These are phyloP conservation scores for Penicillium hesseltinei DNA, from an alignment of 2,329 filamentous ascomycete genomes.

Conservation along the genomic window DNA sequence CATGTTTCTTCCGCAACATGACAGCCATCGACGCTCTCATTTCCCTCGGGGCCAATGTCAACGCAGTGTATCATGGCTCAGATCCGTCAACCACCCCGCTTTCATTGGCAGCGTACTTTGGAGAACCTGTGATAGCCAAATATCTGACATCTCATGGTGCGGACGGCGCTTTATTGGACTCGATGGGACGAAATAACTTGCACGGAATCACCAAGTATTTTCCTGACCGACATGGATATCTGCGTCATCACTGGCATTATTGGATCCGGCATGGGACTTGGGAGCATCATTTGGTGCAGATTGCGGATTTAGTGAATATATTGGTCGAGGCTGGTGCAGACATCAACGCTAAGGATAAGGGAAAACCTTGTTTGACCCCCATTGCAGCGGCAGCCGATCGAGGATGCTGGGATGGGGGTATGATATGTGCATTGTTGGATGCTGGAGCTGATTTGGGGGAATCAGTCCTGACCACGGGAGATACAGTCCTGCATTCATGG, in stretches of 20 bases:
- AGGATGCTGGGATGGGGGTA: constrained; percentile 27
- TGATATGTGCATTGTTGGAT: constrained; percentile 21
- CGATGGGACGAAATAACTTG: constrained; percentile 24
- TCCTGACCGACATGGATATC: constrained; percentile 25
- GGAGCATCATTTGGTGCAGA: constrained; percentile 21
- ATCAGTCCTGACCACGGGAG: constrained; percentile 10
- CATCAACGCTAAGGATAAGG: constrained; percentile 15
- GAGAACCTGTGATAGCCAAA: constrained; percentile 19
- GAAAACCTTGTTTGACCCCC: constrained; percentile 21
- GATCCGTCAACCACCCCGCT: constrained; percentile 26
- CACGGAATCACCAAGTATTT: constrained; percentile 24
- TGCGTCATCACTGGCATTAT: constrained; percentile 30
- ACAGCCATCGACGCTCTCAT: constrained; percentile 23
- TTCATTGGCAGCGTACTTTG: constrained; percentile 22
- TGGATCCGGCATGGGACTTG: constrained; percentile 32
- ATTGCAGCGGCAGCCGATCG: constrained; percentile 23
- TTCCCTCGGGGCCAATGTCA: constrained; percentile 25
- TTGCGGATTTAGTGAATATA: constrained; percentile 14
- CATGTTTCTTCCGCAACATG: constrained; percentile 22
- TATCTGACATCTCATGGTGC: constrained; percentile 24
- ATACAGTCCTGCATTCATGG: constrained; percentile 29
- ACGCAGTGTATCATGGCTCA: constrained; percentile 20
- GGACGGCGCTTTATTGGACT: constrained; percentile 19
- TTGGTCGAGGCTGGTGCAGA: constrained; percentile 17
- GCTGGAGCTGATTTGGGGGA: constrained; percentile 21